Conservation (phyloP, 2,329 filamentous ascomycete species). For the Berkeleyomyces rouxiae region DNA sequence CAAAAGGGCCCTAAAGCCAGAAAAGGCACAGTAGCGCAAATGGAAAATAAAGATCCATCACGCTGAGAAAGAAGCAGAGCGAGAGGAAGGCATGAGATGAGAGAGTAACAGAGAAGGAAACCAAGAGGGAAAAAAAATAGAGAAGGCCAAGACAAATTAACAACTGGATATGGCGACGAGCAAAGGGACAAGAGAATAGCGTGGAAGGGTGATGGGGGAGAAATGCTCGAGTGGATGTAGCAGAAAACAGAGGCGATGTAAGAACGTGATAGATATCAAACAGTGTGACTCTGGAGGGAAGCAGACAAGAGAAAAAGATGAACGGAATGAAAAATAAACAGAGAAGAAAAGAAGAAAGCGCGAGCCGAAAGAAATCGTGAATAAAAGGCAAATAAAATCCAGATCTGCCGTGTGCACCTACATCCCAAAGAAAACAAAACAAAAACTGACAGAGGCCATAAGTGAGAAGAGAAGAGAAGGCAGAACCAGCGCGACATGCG, state of each 20-base stretch:
- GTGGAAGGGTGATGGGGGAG: conserved; percentile 4
- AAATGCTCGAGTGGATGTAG: no score
- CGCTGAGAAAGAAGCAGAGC: not conserved
- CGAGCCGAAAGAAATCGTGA: not conserved
- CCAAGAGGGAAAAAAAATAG: conserved; percentile 19
- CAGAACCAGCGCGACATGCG: not conserved
- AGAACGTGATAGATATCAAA: no score
- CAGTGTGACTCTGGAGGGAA: conserved; percentile 6
- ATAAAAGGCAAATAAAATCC: not conserved
- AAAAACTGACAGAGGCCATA: not conserved
- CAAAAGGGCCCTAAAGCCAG: not conserved
- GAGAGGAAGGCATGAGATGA: not conserved
- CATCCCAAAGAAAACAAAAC: conserved; percentile 13
- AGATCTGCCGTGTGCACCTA: not conserved
- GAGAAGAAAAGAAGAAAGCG: not conserved
- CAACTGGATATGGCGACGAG: conserved; percentile 14
- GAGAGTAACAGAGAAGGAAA: conserved; percentile 14
- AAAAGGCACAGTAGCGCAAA: not conserved
- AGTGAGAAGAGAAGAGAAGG: not conserved
- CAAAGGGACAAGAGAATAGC: conserved; percentile 14
- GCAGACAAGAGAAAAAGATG: conserved; percentile 1
- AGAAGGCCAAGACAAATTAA: conserved; percentile 17
- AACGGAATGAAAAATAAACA: conserved; percentile 3
- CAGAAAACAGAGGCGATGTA: no score
- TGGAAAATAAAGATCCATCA: not conserved